Percentiles rank a stretch among this genome's conserved stretches.
Conservation (phyloP, 768 basidiomycete species). For the Tylopilus felleus region DNA sequence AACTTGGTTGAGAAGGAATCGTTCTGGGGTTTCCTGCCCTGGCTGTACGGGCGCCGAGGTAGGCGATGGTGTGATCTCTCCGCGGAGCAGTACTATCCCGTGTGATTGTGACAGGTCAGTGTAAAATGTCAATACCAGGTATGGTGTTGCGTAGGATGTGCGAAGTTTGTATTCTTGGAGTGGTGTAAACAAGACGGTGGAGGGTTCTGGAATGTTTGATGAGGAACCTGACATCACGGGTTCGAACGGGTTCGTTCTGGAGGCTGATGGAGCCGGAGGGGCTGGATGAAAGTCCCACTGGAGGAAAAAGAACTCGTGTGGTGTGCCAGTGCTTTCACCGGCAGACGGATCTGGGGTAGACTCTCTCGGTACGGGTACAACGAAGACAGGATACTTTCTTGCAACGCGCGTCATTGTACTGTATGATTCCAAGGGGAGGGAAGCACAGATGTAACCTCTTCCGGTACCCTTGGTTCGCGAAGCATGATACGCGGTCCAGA, state of each 20-base stretch:
- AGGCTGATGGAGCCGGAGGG: constrained; percentile 55
- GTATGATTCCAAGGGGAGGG: constrained; percentile 72
- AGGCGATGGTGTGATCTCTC: constrained; percentile 80
- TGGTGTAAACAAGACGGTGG: constrained; percentile 89
- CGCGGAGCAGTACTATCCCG: constrained; percentile 79
- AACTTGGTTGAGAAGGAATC: constrained; percentile 65
- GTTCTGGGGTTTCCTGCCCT: constrained; percentile 23
- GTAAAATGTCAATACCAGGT: constrained; percentile 87
- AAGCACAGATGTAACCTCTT: constrained; percentile 81
- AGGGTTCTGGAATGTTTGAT: constrained; percentile 45
- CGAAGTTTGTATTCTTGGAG: constrained; percentile 90
- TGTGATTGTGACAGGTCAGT: constrained; percentile 82
- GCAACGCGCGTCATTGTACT: constrained; percentile 62
- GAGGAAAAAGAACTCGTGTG: constrained; percentile 80
- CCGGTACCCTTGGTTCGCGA: constrained; percentile 78
- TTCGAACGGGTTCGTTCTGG: constrained; percentile 43
- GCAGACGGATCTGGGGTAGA: constrained; percentile 24
- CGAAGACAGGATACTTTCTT: constrained; percentile 68
- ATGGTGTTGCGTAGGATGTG: constrained; percentile 83
- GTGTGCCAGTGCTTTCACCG: constrained; percentile 33
- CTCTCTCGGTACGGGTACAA: constrained; percentile 73
- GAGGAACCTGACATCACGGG: constrained; percentile 24
- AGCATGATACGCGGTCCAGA: constrained; percentile 90
- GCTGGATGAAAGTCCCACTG: constrained; percentile 87
- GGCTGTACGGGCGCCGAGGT: constrained; percentile 35